These are phyloP conservation scores for Apiotrichum brassicae DNA, from an alignment of 1,284 basidiomycete species.

Conservation along the genomic window DNA sequence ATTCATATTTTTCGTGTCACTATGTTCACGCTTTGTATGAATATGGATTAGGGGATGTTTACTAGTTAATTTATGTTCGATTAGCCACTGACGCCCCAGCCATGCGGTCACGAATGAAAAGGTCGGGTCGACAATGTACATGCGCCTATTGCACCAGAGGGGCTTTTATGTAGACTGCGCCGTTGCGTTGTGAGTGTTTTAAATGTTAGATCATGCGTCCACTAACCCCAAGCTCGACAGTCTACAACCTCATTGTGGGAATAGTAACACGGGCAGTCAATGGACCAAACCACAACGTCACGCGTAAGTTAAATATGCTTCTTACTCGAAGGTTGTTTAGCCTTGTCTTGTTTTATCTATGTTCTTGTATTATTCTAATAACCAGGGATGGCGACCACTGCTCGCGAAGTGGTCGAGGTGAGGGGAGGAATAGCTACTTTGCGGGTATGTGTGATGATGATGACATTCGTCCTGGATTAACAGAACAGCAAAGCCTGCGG, in stretches of 20 bases:
- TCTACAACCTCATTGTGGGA: constrained; percentile 22
- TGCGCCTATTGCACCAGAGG: constrained; percentile 28
- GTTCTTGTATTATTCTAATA: background rate
- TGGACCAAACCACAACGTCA: constrained; percentile 16
- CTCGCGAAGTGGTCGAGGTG: constrained; percentile 36
- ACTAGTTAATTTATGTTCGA: too few species aligned
- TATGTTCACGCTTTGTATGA: too few species aligned
- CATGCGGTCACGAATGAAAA: constrained; percentile 23
- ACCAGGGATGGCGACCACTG: constrained; percentile 28
- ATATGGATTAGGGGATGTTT: too few species aligned
- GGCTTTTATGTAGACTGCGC: constrained; percentile 34
- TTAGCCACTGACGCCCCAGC: constrained; percentile 8
- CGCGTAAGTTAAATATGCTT: background rate
- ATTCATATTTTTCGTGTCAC: too few species aligned
- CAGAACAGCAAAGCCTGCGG: background rate
- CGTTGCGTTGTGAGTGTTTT: constrained; percentile 22
- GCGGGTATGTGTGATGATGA: background rate
- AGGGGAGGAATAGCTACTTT: background rate
- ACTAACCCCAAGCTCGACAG: constrained; percentile 19
- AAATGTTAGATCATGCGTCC: background rate
- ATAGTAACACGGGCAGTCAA: constrained; percentile 24
- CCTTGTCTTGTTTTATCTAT: too few species aligned
- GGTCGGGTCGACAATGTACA: constrained; percentile 21
- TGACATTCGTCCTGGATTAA: background rate
- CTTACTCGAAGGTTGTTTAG: too few species aligned